Percentiles rank a stretch among this genome's conserved stretches.
Conservation (phyloP, 2,329 filamentous ascomycete species). For the Xylariaceae sp. region DNA sequence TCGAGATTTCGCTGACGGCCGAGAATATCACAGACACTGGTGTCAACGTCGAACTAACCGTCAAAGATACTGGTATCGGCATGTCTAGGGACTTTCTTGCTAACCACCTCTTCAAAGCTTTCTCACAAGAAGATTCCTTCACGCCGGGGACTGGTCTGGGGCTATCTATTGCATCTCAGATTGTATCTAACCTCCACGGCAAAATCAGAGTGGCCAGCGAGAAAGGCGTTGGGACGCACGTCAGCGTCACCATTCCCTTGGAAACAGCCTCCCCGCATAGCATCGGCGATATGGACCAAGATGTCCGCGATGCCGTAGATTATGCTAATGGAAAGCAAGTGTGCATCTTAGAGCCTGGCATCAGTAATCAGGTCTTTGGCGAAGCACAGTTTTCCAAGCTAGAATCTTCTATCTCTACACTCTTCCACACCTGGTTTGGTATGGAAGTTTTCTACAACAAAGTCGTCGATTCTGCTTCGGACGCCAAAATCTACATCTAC, state of each 20-base stretch:
- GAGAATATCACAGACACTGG: slow-evolving; percentile 20
- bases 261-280: slow-evolving; percentile 25
- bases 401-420: slow-evolving; percentile 14
- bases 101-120: slow-evolving; percentile 58
- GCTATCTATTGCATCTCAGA: slow-evolving; percentile 58
- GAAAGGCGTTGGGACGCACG: slow-evolving; percentile 26
- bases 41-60: slow-evolving; percentile 36
- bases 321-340: slow-evolving; percentile 11
- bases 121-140: slow-evolving; percentile 60
- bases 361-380: background rate
- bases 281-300: background rate
- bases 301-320: slow-evolving; percentile 30
- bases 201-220: slow-evolving; percentile 18
- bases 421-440: slow-evolving; percentile 19
- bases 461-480: slow-evolving; percentile 8
- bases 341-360: slow-evolving; percentile 13
- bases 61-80: slow-evolving; percentile 62
- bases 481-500: slow-evolving; percentile 19
- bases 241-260: slow-evolving; percentile 16
- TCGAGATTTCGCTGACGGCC: slow-evolving; percentile 37
- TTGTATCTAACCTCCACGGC: slow-evolving; percentile 34
- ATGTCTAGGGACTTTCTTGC: slow-evolving; percentile 61
- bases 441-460: slow-evolving; percentile 14
- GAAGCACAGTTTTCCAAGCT: slow-evolving; percentile 1
- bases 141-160: slow-evolving; percentile 61